Evolutionary conservation across 164 flowering plant genomes (phyloP).

Genomic region (Vitis amurensis): DNA sequence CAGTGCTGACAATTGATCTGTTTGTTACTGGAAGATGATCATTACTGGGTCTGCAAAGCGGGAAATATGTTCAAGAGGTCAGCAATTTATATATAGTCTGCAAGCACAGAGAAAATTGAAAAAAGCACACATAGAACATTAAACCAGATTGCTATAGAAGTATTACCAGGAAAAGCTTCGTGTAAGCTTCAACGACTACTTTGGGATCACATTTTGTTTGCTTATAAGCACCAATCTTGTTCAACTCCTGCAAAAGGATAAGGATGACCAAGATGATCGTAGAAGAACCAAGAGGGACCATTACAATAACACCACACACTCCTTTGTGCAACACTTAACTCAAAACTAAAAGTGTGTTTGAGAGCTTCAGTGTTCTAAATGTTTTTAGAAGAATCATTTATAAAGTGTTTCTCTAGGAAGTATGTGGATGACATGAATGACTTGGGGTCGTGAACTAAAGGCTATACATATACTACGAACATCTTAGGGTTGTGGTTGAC

Average conservation of each 20-base stretch:
- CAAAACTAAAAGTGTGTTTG: too few relatives aligned
- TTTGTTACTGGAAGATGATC: not conserved
- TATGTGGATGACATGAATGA: too few relatives aligned
- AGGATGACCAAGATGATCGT: not conserved
- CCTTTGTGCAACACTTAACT: too few relatives aligned
- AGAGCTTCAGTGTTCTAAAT: too few relatives aligned
- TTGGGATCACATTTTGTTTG: constrained; percentile 37
- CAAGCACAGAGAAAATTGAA: too few relatives aligned
- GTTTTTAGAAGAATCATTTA: too few relatives aligned
- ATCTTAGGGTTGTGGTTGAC: too few relatives aligned
- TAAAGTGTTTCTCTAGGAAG: too few relatives aligned
- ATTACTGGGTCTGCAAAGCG: constrained; percentile 21
- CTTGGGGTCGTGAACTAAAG: too few relatives aligned
- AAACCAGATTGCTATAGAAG: not conserved
- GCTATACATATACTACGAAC: too few relatives aligned
- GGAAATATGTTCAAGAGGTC: not conserved
- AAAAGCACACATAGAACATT: too few relatives aligned
- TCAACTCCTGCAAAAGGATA: constrained; percentile 39
- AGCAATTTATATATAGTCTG: not conserved
- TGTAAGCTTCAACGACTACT: constrained; percentile 23
- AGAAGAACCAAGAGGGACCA: not conserved
- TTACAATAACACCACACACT: too few relatives aligned
- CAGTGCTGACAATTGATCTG: constrained; percentile 4
- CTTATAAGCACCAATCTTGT: constrained; percentile 55
- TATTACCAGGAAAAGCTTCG: constrained; percentile 36